These are phyloP conservation scores for Plectosphaerella plurivora DNA, from an alignment of 2,329 filamentous ascomycete genomes.

Conservation along the genomic window DNA sequence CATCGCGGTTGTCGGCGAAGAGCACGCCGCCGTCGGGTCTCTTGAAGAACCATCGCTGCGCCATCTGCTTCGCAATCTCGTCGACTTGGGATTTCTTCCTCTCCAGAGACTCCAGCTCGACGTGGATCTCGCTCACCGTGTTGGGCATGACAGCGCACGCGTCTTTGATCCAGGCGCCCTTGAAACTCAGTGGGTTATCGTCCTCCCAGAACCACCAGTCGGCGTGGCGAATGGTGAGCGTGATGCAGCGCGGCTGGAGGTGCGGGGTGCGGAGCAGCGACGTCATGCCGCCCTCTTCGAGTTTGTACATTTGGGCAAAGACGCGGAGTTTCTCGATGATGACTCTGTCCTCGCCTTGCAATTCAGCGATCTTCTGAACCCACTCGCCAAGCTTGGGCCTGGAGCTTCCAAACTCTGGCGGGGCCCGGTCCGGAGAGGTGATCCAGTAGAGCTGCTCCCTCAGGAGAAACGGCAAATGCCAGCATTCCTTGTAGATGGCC, in stretches of 20 bases:
- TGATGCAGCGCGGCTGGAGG: constrained; percentile 30
- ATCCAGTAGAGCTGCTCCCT: constrained; percentile 35
- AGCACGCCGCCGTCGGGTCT: constrained; percentile 25
- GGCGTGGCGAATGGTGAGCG: constrained; percentile 42
- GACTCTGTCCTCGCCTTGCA: neutral
- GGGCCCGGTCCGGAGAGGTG: constrained; percentile 21
- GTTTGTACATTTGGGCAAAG: constrained; percentile 36
- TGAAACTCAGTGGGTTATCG: constrained; percentile 28
- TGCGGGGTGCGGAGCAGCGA: constrained; percentile 17
- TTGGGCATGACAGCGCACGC: constrained; percentile 17
- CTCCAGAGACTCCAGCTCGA: constrained; percentile 44
- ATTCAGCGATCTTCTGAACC: neutral
- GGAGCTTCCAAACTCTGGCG: constrained; percentile 19
- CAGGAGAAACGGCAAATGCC: constrained; percentile 34
- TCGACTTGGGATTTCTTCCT: constrained; percentile 40
- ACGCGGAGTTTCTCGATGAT: constrained; percentile 22
- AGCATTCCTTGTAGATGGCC: constrained; percentile 27
- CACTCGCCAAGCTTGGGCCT: constrained; percentile 8
- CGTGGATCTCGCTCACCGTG: constrained; percentile 29
- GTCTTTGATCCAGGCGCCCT: constrained; percentile 28
- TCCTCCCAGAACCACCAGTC: constrained; percentile 44
- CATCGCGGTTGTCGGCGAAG: constrained; percentile 17
- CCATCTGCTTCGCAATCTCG: constrained; percentile 27
- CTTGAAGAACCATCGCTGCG: constrained; percentile 26
- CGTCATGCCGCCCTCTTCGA: constrained; percentile 24